Evolutionary conservation across 306 rosid species (phyloP), one percentile per base, ranked within the genome.

Genomic region (Morella rubra): DNA sequence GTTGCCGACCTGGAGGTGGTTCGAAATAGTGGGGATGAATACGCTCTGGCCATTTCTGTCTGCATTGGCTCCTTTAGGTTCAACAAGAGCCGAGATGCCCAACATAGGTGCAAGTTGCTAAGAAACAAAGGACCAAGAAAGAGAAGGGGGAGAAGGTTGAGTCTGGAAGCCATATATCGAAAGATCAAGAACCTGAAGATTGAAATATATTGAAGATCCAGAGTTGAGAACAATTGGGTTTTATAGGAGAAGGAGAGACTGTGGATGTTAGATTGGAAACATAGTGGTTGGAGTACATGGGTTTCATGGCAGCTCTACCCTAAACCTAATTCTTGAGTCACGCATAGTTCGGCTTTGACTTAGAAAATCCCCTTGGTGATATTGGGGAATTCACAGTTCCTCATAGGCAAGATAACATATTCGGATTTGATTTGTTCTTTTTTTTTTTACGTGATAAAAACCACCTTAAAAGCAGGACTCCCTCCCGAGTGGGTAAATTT

Each of bases 251-350:
- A 64, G 11, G 49, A 41, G 41, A 65, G 24, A 22, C 3, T 11
- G 44, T 27, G 49, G 18, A 5, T 65, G 70, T 3, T 65, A 40
- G 42, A 16, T 42, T 65, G 24, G 49, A 9, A 15, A 11, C 45
- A 61, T 37, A 5, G 46, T 65, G 45, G 50, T 65, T 65, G 70
- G 49, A 65, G 49, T 41, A 20, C 49, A 41, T 40, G 70, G 49
- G 22, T 40, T 65, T 65, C 70, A 41, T 65, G 20, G 6, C 70
- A 41, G 5, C n/a, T 44, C 70, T 65, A 41, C 46, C 18, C 50
- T 65, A 41, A 40, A 18, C 70, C 70, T 65, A 65, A 18, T 65
- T 18, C 47, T 65, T 65, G 45, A 65, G 42, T 41, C 70, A 65
- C 18, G 70, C 70, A 41, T 14, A 18, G 7, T 0, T 13, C 6